Conservation (phyloP, 1,139 yeast species). For the Candida sp. region DNA sequence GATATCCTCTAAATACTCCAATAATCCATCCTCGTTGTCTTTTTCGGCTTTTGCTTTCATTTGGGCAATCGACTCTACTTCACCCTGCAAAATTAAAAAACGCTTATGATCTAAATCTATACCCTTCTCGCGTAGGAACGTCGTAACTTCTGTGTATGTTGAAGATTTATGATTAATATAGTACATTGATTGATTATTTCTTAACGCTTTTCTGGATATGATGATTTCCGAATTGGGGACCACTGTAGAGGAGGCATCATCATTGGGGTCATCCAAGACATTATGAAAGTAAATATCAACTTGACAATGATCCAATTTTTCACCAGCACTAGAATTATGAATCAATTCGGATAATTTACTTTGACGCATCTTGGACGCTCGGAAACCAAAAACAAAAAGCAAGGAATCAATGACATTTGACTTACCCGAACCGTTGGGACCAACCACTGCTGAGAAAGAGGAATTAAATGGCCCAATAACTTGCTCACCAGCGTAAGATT, state of each 20-base stretch:
- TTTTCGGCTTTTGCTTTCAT: constrained; percentile 97
- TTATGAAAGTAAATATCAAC: constrained; percentile 92
- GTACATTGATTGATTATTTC: constrained; percentile 77
- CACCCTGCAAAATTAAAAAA: constrained; percentile 94
- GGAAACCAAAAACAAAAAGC: constrained; percentile 93
- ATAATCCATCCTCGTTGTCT: constrained; percentile 88
- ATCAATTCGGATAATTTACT: constrained; percentile 87
- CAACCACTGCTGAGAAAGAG: constrained; percentile 97
- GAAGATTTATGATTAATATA: constrained; percentile 69
- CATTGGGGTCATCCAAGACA: constrained; percentile 56
- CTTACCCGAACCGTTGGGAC: constrained; percentile 98
- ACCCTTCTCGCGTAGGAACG: constrained; percentile 73
- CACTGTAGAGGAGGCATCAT: constrained; percentile 34
- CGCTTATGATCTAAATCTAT: constrained; percentile 94
- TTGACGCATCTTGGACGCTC: constrained; percentile 97
- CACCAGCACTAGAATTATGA: constrained; percentile 73
- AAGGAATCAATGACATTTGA: constrained; percentile 96
- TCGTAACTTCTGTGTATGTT: constrained; percentile 77
- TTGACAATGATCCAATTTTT: constrained; percentile 67
- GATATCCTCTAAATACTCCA: constrained; percentile 94
- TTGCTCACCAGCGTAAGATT: constrained; percentile 95
- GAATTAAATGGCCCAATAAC: constrained; percentile 92
- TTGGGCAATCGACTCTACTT: constrained; percentile 96
- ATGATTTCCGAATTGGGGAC: constrained; percentile 60
- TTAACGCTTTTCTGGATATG: constrained; percentile 76